Percentiles rank a stretch among this genome's conserved stretches.
These are phyloP conservation scores for Zea luxurians DNA, from an alignment of 176 grass and related monocot species.

Conservation along the genomic window DNA sequence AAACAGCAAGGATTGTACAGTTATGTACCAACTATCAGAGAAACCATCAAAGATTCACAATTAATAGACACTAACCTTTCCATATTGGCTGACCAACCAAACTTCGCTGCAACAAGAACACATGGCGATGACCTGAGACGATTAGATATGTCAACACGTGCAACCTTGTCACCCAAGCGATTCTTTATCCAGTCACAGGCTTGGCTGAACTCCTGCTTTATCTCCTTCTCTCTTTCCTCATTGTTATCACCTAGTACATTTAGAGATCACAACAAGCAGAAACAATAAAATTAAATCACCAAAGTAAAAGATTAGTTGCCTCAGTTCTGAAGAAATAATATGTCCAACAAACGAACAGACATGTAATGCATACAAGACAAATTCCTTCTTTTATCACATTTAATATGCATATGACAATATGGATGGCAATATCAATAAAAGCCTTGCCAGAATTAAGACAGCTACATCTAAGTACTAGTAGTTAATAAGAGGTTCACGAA, in stretches of 20 bases:
- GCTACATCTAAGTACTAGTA: not conserved
- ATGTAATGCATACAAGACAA: not conserved
- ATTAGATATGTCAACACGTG: slow-evolving; percentile 79
- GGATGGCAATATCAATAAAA: not conserved
- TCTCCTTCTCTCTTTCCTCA: slow-evolving; percentile 76
- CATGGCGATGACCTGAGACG: slow-evolving; percentile 92
- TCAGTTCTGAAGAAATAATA: not conserved
- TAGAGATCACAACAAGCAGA: slow-evolving; percentile 8
- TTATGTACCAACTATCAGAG: not conserved
- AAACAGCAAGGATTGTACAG: not conserved
- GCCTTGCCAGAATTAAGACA: not conserved
- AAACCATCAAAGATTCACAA: not conserved
- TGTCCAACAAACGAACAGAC: not conserved
- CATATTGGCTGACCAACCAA: slow-evolving; percentile 99
- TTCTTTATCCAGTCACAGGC: slow-evolving; percentile 99
- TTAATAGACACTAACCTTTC: slow-evolving; percentile 56
- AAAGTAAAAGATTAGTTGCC: not conserved
- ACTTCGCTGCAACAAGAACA: slow-evolving; percentile 89
- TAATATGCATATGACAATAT: not conserved
- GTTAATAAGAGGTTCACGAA: slow-evolving; percentile 2
- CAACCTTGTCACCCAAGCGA: slow-evolving; percentile 84
- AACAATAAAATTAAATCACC: slow-evolving; percentile 36
- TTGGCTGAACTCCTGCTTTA: slow-evolving; percentile 87
- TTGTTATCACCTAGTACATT: slow-evolving; percentile 73
- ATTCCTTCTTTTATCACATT: not conserved